A percentile compares a stretch with the other conserved stretches of the same genome.
Conservation (phyloP, 768 basidiomycete species). For the Pisolithus orientalis region DNA sequence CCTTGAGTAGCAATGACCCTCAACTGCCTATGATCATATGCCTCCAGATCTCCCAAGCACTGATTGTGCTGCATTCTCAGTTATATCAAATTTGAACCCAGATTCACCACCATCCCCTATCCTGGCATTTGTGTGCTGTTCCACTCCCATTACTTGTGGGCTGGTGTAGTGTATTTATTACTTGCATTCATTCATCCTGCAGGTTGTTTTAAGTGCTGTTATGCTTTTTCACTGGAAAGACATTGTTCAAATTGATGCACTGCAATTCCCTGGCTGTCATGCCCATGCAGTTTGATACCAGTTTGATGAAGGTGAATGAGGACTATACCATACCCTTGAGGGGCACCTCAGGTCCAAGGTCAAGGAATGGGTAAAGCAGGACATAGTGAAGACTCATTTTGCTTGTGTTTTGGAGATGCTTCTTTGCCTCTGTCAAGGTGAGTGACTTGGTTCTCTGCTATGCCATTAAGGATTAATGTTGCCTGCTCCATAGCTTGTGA, state of each 20-base stretch:
- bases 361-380: background rate
- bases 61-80: no score
- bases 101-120: no score
- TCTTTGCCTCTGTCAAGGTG: no score
- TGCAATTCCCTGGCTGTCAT: background rate
- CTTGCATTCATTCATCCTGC: no score
- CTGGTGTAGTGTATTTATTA: no score
- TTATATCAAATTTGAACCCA: no score
- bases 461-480: background rate
- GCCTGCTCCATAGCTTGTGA: background rate
- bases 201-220: background rate
- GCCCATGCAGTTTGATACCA: background rate
- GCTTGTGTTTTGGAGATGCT: no score
- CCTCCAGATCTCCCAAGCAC: no score
- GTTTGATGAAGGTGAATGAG: background rate
- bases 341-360: background rate
- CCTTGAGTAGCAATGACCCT: no score
- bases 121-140: no score
- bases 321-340: background rate
- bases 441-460: background rate
- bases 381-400: background rate
- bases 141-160: no score
- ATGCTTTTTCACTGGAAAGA: background rate
- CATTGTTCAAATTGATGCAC: background rate
- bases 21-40: no score